phyloP scores from a whole-genome alignment of 2,329 filamentous ascomycete species.

The Penicillium corylophilum region DNA sequence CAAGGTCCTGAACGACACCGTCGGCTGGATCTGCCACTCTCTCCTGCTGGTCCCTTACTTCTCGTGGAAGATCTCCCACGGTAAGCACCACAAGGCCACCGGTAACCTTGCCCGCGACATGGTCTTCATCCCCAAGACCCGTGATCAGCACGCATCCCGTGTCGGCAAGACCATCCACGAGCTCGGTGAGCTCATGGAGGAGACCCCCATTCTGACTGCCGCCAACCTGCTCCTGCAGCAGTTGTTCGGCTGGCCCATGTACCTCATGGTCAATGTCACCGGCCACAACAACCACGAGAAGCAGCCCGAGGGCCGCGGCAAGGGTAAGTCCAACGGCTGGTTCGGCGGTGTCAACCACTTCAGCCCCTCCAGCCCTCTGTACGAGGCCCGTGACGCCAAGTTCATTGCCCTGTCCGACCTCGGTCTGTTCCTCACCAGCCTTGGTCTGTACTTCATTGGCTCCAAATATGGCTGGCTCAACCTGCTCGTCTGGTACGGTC shows the following conservation, averaged over 20 bases:
- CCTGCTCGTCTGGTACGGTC: constrained; percentile 88
- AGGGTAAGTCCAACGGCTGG: constrained; percentile 84
- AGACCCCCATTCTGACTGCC: constrained; percentile 83
- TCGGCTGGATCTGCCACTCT: constrained; percentile 90
- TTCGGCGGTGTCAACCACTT: constrained; percentile 92
- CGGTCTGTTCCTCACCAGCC: constrained; percentile 65
- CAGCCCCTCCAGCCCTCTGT: constrained; percentile 80
- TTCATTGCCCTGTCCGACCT: constrained; percentile 84
- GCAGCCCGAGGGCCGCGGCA: constrained; percentile 88
- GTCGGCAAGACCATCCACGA: constrained; percentile 76
- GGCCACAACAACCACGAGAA: constrained; percentile 93
- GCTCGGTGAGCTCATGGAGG: constrained; percentile 84
- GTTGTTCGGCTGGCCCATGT: constrained; percentile 88
- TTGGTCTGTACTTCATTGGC: constrained; percentile 66
- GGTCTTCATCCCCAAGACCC: constrained; percentile 95
- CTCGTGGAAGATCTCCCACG: constrained; percentile 98
- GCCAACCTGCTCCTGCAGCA: constrained; percentile 77
- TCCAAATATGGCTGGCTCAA: constrained; percentile 81
- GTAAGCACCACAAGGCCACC: constrained; percentile 99
- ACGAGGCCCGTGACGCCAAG: constrained; percentile 85
- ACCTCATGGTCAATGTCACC: constrained; percentile 87
- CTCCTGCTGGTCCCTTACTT: constrained; percentile 92
- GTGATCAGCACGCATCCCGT: constrained; percentile 74
- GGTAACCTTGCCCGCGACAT: constrained; percentile 97
- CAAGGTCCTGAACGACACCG: constrained; percentile 83